Evolutionary conservation across 129 eudicot genomes (phyloP), one percentile per base, ranked within the genome.

Genomic region (Flaveria robusta): DNA sequence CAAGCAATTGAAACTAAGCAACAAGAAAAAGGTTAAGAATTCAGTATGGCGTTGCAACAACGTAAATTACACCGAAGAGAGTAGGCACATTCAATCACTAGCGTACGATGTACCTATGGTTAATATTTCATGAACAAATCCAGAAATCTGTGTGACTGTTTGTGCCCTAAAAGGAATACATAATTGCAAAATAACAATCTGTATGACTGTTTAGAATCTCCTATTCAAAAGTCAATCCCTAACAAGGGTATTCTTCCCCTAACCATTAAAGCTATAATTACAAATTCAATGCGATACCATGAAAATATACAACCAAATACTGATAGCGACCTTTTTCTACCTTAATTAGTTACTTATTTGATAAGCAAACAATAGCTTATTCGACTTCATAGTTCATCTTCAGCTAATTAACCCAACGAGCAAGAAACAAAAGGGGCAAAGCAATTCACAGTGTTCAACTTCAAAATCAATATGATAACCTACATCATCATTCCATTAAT

Each of bases 351-450:
- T 22, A 22, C 10, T 7, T 69, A 5, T 5, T 18, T 15, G 18
- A 18, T 18, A 27, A 49, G 14, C 43, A 24, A 27, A 29, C n/a
- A 51, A 51, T 26, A 27, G 63, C 18, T n/a, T 26, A 42, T 71
- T 27, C n/a, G 19, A 71, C 75, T 18, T 51, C 75, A 22, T 55
- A 18, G 23, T 34, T 72, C 39, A 54, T 56, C 77, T 39, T 55
- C 68, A 26, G 51, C 72, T 18, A 65, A 45, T 65, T 19, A 49
- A 49, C 24, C 39, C 39, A 65, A 75, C 3, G 16, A 74, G 79
- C 79, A 13, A 37, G 18, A 26, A 50, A 16, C 19, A 59, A 74
- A 58, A n/a, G 68, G 47, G 78, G 78, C 7, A 62, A 20, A 74
- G 1, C 45, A 60, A 62, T 29, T 47, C 55, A 64, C 51, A 34